These are phyloP conservation scores for Sporisorium graminicola DNA, from an alignment of 1,284 basidiomycete genomes.

Conservation along the genomic window DNA sequence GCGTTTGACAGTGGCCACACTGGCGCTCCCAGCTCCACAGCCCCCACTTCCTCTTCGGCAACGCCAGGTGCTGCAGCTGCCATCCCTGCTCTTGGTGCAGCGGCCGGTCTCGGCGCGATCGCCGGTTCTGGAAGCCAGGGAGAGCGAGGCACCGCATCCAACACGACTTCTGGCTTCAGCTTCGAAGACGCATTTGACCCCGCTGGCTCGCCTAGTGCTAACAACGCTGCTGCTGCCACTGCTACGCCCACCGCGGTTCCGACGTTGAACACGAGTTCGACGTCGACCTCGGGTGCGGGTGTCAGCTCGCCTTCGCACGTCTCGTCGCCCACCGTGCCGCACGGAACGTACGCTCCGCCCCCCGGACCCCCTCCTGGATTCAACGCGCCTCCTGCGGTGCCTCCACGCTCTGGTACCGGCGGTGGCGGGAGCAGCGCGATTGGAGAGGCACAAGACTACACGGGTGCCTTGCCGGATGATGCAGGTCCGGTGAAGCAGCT, in stretches of 20 bases:
- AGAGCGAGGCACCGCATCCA: conserved; percentile 28
- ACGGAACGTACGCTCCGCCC: conserved; percentile 47
- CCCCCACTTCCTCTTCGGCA: background rate
- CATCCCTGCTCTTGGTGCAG: conserved; percentile 13
- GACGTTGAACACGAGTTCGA: background rate
- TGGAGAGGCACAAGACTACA: conserved; percentile 34
- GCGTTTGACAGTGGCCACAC: conserved; percentile 40
- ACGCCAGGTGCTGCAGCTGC: conserved; percentile 6
- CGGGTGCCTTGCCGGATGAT: conserved; percentile 63
- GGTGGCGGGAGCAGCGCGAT: conserved; percentile 4
- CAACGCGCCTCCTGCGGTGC: conserved; percentile 26
- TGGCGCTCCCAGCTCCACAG: conserved; percentile 5
- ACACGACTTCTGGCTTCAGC: conserved; percentile 54
- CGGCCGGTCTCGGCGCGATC: conserved; percentile 14
- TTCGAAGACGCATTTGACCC: conserved; percentile 64
- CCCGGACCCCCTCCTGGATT: conserved; percentile 49
- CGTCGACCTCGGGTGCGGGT: conserved; percentile 5
- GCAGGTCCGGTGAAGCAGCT: conserved; percentile 65
- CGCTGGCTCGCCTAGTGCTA: background rate
- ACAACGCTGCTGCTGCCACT: conserved; percentile 1
- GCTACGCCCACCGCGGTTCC: conserved; percentile 15
- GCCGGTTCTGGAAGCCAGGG: conserved; percentile 3
- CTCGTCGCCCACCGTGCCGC: conserved; percentile 19
- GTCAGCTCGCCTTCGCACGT: conserved; percentile 11
- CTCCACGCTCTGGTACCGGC: conserved; percentile 16